Base-by-base conservation (phyloP, 805 yeast species). In the Cephaloascus fragrans region DNA sequence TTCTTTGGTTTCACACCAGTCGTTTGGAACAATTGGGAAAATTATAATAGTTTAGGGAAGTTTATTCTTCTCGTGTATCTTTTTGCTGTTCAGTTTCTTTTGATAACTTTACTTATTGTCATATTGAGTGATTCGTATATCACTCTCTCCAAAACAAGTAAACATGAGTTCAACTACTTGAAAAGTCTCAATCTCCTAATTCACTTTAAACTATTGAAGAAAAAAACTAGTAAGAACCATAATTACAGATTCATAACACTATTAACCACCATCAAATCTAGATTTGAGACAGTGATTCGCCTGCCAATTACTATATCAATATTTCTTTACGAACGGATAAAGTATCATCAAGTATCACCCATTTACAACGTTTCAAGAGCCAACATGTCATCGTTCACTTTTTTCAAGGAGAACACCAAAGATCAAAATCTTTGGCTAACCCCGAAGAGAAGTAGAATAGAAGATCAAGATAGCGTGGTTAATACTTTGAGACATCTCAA, bases 1-100 rank as follows among this genome's bases (percentile, higher is more conserved):
- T 63, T 75, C 43, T 74, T 73, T 49, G 80, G 80, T 1, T 75
- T 70, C 49, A 75, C 80, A 2, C 80, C 80, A 0, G 72, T 78
- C 0, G 79, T 75, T 3, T 75, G 80, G 80, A 61, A 63, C 35
- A 69, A 67, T 39, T 74, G 80, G 80, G 53, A 59, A 29, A 56
- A 61, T 38, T 75, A 70, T 46, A 65, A 73, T 32, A 44, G 55
- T 2, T 50, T 73, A 32, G 80, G 80, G 1, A 58, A 69, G 29
- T 44, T 55, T n/a, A 59, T 73, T 18, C 67, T 71, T 41, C 58
- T 75, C 49, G 60, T 69, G n/a, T 75, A 70, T 47, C 58, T 75
- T 19, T 73, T 73, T 43, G 59, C 74, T 44, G 69, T 72, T 38
- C 79, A 75, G 41, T 75, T 75, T 49, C 68, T 75, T 31, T 67